Evolutionary conservation across 2,329 filamentous ascomycete species (phyloP), one percentile per base, ranked within the genome.

Genomic region (Calonectria montana): DNA sequence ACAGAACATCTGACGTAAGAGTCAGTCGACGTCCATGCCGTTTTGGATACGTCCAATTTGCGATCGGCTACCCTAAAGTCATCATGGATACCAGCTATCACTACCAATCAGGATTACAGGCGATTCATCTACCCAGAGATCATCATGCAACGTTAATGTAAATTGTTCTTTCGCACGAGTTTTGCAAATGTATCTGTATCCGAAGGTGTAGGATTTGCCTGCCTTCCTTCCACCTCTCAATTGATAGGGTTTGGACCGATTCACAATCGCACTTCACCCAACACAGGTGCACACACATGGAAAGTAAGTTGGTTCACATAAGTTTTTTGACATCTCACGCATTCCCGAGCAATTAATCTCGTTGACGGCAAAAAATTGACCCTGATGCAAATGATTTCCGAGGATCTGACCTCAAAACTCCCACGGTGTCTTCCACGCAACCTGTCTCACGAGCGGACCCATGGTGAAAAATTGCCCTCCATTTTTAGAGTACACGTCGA

Each of bases 341-440:
- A 76, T 79, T 76, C 74, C 73, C 74, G 74, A 80, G 77, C 74
- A 80, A 80, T 77, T 78, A 76, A 80, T 70, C 76, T 81, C 77
- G 81, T 81, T 81, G 78, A 80, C 77, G 80, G 81, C 80, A 83
- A 82, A 81, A 57, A 78, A 82, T 82, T 82, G 82, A 83, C 82
- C 83, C 80, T 85, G 82, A 86, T 85, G 84, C 82, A 86, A 85
- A 86, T 85, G 81, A 86, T 85, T 81, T 85, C 85, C 84, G 83
- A 86, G 85, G 84, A 84, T 86, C 83, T 85, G 85, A 80, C 82
- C 84, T 83, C 81, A 83, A 85, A 86, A 86, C 84, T 86, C 83
- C 85, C 83, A 84, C 82, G 78, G 81, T 83, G 80, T 83, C 81
- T 81, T 81, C 82, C 80, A 82, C 81, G 81, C 80, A 83, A 82